These are phyloP conservation scores for Umbelopsis sp. DNA, from an alignment of 192 early-diverging fungal species.

Conservation along the genomic window DNA sequence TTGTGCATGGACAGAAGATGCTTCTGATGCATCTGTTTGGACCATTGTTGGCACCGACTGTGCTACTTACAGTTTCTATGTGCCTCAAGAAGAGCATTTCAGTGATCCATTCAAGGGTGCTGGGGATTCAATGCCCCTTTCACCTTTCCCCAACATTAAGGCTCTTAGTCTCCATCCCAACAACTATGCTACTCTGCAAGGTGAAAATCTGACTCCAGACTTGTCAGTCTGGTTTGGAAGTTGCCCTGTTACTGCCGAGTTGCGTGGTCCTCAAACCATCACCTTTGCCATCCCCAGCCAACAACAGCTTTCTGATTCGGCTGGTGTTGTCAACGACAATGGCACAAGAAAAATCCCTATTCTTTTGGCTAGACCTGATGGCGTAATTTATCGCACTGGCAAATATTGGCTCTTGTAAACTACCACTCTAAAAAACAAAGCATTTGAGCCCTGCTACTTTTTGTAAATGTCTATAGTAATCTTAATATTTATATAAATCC, in stretches of 20 bases:
- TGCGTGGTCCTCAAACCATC: conserved; percentile 46
- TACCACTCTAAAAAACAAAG: background rate
- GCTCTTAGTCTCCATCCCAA: conserved; percentile 34
- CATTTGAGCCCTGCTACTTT: background rate
- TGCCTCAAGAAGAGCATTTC: conserved; percentile 26
- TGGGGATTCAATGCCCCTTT: conserved; percentile 19
- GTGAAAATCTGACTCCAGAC: conserved; percentile 68
- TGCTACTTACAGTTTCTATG: conserved; percentile 58
- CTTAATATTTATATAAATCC: too few relatives aligned
- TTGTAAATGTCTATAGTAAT: conserved; percentile 11
- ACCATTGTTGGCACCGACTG: conserved; percentile 86
- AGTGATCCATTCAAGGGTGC: conserved; percentile 1
- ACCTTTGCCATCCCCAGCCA: conserved; percentile 45
- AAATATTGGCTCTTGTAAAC: conserved; percentile 34
- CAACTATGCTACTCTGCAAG: conserved; percentile 56
- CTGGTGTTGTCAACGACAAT: conserved; percentile 13
- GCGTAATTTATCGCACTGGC: conserved; percentile 41
- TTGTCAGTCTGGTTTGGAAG: conserved; percentile 71
- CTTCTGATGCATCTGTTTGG: conserved; percentile 87
- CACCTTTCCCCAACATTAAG: conserved; percentile 38
- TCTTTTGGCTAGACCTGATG: conserved; percentile 39
- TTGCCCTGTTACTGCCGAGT: conserved; percentile 49
- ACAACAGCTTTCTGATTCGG: conserved; percentile 21
- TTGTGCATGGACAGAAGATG: conserved; percentile 72
- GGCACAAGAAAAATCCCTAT: conserved; percentile 28